These are phyloP conservation scores for Papiliotrema terrestris DNA, from an alignment of 1,284 basidiomycete species.

Conservation along the genomic window DNA sequence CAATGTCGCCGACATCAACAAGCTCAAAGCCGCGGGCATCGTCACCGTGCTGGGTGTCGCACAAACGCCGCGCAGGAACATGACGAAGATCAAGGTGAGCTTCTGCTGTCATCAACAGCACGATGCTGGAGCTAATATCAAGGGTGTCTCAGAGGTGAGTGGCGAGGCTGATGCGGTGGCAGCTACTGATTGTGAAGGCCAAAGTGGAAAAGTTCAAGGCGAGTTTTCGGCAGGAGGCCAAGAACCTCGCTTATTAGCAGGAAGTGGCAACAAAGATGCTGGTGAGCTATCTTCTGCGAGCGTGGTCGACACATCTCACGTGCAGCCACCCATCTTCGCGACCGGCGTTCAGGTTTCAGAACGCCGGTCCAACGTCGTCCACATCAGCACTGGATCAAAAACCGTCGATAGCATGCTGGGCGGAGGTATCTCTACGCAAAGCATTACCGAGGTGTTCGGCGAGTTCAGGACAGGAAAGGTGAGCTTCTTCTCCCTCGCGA, in stretches of 20 bases:
- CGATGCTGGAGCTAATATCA: conserved; percentile 4
- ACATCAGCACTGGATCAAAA: conserved; percentile 86
- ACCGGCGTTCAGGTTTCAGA: conserved; percentile 85
- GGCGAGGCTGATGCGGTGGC: conserved; percentile 62
- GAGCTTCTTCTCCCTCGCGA: conserved; percentile 64
- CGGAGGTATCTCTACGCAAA: conserved; percentile 83
- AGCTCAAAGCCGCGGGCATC: conserved; percentile 67
- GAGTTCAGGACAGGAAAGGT: conserved; percentile 60
- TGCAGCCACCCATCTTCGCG: conserved; percentile 77
- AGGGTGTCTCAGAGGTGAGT: conserved; percentile 42
- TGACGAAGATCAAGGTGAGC: conserved; percentile 83
- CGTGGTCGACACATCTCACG: background rate
- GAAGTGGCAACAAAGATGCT: conserved; percentile 81
- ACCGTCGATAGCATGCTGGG: conserved; percentile 81
- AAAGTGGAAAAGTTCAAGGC: conserved; percentile 96
- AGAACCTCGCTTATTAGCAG: conserved; percentile 51
- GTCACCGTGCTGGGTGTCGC: conserved; percentile 53
- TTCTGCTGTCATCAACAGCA: background rate
- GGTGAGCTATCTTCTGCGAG: conserved; percentile 48
- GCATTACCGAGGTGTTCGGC: conserved; percentile 66
- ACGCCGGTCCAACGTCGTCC: conserved; percentile 70
- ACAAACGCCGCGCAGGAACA: conserved; percentile 73
- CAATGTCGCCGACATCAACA: conserved; percentile 87
- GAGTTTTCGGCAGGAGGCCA: conserved; percentile 10
- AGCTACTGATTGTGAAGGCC: conserved; percentile 52